These are phyloP conservation scores for Aspergillus sp. DNA, from an alignment of 2,329 filamentous ascomycete genomes.

Conservation along the genomic window DNA sequence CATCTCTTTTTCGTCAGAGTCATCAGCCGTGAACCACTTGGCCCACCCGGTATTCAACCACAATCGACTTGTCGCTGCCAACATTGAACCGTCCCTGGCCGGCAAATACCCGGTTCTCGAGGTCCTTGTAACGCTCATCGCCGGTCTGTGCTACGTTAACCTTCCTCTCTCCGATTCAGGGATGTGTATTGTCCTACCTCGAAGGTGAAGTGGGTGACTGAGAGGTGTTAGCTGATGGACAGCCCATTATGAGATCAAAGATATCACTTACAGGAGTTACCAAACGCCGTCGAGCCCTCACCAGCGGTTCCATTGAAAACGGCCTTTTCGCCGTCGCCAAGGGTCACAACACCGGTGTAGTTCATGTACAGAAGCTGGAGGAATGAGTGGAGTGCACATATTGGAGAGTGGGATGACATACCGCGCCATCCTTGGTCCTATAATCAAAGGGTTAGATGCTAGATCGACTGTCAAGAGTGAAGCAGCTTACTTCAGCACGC, in stretches of 20 bases:
- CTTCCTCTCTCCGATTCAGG: too few species aligned
- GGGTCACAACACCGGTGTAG: constrained; percentile 40
- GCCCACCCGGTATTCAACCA: constrained; percentile 45
- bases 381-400: not conserved
- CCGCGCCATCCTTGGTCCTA: constrained; percentile 33
- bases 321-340: constrained; percentile 30
- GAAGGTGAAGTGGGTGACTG: constrained; percentile 37
- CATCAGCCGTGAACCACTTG: constrained; percentile 28
- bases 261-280: constrained; percentile 37
- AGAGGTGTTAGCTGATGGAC: constrained; percentile 4
- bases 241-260: not conserved
- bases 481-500: constrained; percentile 35
- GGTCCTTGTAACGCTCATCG: constrained; percentile 39
- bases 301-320: constrained; percentile 32
- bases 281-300: constrained; percentile 36
- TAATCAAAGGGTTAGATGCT: not conserved
- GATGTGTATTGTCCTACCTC: constrained; percentile 24
- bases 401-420: constrained; percentile 13
- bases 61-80: constrained; percentile 32
- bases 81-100: constrained; percentile 40
- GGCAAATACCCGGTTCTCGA: constrained; percentile 42
- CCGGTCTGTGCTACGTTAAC: constrained; percentile 30
- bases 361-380: constrained; percentile 35
- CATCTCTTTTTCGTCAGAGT: too few species aligned
- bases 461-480: not conserved